phyloP scores from a whole-genome alignment of 768 basidiomycete species.

The Podaxis sp. region DNA sequence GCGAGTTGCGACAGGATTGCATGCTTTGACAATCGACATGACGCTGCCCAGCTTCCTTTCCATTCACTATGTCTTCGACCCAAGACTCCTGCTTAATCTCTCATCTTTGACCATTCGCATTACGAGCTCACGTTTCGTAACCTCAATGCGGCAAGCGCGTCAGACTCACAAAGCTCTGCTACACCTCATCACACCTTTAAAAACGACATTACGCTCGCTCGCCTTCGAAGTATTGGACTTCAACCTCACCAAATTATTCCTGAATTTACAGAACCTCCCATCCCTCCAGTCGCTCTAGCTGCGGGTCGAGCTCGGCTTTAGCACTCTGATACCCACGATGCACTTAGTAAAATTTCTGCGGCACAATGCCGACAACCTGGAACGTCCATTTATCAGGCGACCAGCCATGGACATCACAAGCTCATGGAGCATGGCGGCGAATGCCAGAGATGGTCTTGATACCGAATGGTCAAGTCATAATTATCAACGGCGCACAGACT shows the following conservation, averaged over 20 bases:
- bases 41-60: slow-evolving; percentile 19
- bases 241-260: slow-evolving; percentile 4
- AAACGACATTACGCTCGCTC: not conserved
- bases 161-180: slow-evolving; percentile 1
- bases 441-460: slow-evolving; percentile 36
- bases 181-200: not conserved
- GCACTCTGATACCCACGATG: slow-evolving; percentile 7
- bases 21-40: slow-evolving; percentile 19
- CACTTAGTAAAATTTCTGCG: slow-evolving; percentile 11
- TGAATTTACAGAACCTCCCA: slow-evolving; percentile 4
- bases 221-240: slow-evolving; percentile 7
- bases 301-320: slow-evolving; percentile 1
- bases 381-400: slow-evolving; percentile 11
- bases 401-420: slow-evolving; percentile 3
- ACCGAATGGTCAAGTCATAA: slow-evolving; percentile 39
- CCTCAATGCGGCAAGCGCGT: not conserved
- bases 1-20: slow-evolving; percentile 17
- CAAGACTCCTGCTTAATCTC: slow-evolving; percentile 13
- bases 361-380: slow-evolving; percentile 6
- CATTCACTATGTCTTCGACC: slow-evolving; percentile 14
- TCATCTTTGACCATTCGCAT: slow-evolving; percentile 12
- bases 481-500: slow-evolving; percentile 39
- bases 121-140: slow-evolving; percentile 10
- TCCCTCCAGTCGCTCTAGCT: not conserved
- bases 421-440: not conserved